phyloP scores from a whole-genome alignment of 345 rosid genomes.

The Salix brachista region DNA sequence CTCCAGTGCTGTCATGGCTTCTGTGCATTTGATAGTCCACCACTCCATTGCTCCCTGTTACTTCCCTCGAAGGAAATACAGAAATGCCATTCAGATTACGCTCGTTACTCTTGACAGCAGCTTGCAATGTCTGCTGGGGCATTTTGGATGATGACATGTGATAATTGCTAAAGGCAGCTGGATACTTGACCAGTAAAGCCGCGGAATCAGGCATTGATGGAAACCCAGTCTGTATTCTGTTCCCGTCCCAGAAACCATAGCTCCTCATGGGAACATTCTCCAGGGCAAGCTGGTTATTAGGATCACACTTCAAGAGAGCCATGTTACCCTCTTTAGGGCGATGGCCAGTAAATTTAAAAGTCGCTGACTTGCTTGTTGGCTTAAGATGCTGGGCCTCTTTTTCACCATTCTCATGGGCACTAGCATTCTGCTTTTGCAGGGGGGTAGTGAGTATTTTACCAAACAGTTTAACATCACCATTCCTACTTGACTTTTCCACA shows the following conservation, averaged over 20 bases:
- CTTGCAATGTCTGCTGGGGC: slow-evolving; percentile 40
- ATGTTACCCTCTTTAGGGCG: slow-evolving; percentile 28
- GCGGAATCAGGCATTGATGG: slow-evolving; percentile 75
- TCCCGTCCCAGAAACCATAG: slow-evolving; percentile 88
- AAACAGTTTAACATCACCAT: slow-evolving; percentile 75
- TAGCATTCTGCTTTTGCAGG: slow-evolving; percentile 21
- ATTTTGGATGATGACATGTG: slow-evolving; percentile 29
- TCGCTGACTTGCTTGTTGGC: slow-evolving; percentile 35
- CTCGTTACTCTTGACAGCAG: slow-evolving; percentile 31
- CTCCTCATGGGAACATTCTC: slow-evolving; percentile 64
- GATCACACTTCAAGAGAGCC: slow-evolving; percentile 41
- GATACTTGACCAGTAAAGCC: slow-evolving; percentile 61
- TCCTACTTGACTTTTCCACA: slow-evolving; percentile 47
- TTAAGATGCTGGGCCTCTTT: slow-evolving; percentile 32
- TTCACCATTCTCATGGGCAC: slow-evolving; percentile 33
- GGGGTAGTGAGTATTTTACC: slow-evolving; percentile 68
- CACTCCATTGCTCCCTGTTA: slow-evolving; percentile 35
- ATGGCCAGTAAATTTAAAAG: slow-evolving; percentile 35
- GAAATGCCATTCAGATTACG: slow-evolving; percentile 31
- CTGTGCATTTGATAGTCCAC: slow-evolving; percentile 43
- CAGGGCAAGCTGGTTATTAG: slow-evolving; percentile 35
- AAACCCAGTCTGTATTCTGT: slow-evolving; percentile 65
- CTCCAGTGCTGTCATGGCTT: slow-evolving; percentile 30
- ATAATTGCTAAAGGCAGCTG: slow-evolving; percentile 57
- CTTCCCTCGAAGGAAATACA: slow-evolving; percentile 32